phyloP scores from a whole-genome alignment of 2,329 filamentous ascomycete genomes.

The Penicillium hesseltinei region DNA sequence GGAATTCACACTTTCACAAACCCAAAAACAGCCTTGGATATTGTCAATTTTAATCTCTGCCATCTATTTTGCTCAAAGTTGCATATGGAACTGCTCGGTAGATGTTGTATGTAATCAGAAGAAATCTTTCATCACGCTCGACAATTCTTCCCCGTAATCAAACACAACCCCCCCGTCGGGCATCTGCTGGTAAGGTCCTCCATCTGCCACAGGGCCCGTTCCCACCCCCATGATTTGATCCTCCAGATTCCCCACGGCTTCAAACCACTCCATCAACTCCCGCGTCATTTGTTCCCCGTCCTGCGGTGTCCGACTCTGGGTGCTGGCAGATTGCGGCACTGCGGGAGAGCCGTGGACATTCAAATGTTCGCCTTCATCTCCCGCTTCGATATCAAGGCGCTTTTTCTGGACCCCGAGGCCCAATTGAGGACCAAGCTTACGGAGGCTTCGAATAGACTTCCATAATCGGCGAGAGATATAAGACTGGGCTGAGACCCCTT shows the following conservation, averaged over 20 bases:
- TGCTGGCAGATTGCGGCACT: slow-evolving; percentile 56
- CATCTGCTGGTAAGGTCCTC: slow-evolving; percentile 26
- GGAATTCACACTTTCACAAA: background rate
- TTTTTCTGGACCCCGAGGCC: slow-evolving; percentile 46
- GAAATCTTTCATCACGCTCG: slow-evolving; percentile 56
- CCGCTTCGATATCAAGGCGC: slow-evolving; percentile 6
- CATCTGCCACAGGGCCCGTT: slow-evolving; percentile 21
- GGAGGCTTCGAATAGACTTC: slow-evolving; percentile 61
- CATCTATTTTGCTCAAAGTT: background rate
- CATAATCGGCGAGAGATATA: slow-evolving; percentile 62
- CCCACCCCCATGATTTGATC: slow-evolving; percentile 40
- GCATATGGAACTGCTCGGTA: background rate
- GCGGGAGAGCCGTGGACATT: slow-evolving; percentile 47
- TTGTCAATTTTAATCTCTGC: background rate
- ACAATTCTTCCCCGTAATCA: slow-evolving; percentile 58
- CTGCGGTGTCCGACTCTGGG: slow-evolving; percentile 39
- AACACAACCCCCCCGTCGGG: slow-evolving; percentile 40
- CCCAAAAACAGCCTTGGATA: background rate
- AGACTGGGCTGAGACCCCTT: slow-evolving; percentile 59
- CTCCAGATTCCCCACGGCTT: slow-evolving; percentile 58
- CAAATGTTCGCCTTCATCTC: background rate
- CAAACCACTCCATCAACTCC: slow-evolving; percentile 61
- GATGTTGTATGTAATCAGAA: slow-evolving; percentile 17
- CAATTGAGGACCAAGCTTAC: slow-evolving; percentile 59
- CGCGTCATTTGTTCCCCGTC: slow-evolving; percentile 58